Percentiles rank a stretch among this genome's conserved stretches.
Conservation (phyloP, 805 yeast species). For the Kazachstania taianensis region DNA sequence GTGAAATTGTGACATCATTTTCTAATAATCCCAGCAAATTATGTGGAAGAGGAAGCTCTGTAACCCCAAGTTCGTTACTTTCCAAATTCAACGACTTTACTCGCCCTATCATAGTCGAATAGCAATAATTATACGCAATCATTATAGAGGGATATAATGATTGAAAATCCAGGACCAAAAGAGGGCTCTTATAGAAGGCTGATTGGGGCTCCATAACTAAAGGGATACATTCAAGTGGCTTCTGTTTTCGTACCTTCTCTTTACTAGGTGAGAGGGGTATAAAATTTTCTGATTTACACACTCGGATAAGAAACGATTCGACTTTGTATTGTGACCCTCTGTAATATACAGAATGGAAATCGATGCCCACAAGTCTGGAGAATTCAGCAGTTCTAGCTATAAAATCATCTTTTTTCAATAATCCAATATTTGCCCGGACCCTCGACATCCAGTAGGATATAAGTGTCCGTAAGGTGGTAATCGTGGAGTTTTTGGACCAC, state of each 20-base stretch:
- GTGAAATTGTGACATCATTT: slow-evolving; percentile 58
- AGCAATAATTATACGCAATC: slow-evolving; percentile 85
- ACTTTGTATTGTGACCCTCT: slow-evolving; percentile 93
- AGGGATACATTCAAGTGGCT: slow-evolving; percentile 79
- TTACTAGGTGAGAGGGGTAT: slow-evolving; percentile 71
- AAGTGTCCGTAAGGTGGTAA: slow-evolving; percentile 31
- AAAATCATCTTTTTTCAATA: slow-evolving; percentile 54
- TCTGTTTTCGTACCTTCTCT: slow-evolving; percentile 70
- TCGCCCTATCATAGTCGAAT: slow-evolving; percentile 59
- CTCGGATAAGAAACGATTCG: slow-evolving; percentile 68
- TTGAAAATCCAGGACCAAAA: slow-evolving; percentile 86
- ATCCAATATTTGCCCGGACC: slow-evolving; percentile 31
- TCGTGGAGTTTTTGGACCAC: slow-evolving; percentile 26
- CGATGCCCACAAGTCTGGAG: slow-evolving; percentile 79
- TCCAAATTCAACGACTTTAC: slow-evolving; percentile 41
- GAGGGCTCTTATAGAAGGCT: slow-evolving; percentile 75
- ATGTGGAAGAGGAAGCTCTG: slow-evolving; percentile 39
- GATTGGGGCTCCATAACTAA: slow-evolving; percentile 88
- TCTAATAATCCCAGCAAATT: slow-evolving; percentile 46
- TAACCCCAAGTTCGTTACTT: slow-evolving; percentile 44
- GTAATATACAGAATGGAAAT: slow-evolving; percentile 75
- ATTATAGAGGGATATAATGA: slow-evolving; percentile 88
- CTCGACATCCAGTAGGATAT: slow-evolving; percentile 39
- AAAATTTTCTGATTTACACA: slow-evolving; percentile 68
- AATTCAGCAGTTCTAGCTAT: slow-evolving; percentile 68